phyloP scores from a whole-genome alignment of 164 flowering plant species.

The Houttuynia cordata region DNA sequence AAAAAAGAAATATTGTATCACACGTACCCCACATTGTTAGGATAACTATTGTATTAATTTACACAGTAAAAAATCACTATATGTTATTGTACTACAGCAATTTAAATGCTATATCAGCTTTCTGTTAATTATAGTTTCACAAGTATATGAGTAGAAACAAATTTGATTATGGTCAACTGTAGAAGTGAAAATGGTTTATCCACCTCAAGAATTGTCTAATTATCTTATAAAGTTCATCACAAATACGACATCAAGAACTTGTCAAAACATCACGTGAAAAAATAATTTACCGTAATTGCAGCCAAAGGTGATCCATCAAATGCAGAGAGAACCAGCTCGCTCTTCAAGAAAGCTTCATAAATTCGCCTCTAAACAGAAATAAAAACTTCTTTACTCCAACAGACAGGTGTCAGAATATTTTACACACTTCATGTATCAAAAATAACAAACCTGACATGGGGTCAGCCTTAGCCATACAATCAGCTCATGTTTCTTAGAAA shows the following conservation, averaged over 20 bases:
- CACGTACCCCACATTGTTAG: too few relatives aligned
- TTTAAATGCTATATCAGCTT: too few relatives aligned
- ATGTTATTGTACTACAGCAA: too few relatives aligned
- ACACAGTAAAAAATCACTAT: too few relatives aligned
- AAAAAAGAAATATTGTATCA: too few relatives aligned
- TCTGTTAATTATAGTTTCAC: too few relatives aligned
- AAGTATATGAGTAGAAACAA: too few relatives aligned
- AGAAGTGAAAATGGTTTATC: background rate
- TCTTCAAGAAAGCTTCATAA: constrained; percentile 84
- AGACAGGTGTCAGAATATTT: background rate
- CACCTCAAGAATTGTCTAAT: background rate
- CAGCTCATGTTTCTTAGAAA: constrained; percentile 88
- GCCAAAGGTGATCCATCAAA: constrained; percentile 95
- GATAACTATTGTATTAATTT: too few relatives aligned
- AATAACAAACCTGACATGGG: constrained; percentile 50
- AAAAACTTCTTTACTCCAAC: background rate
- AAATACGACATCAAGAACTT: background rate
- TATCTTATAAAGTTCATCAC: background rate
- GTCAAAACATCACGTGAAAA: background rate
- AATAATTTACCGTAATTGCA: constrained; percentile 71
- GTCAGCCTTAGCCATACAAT: constrained; percentile 90
- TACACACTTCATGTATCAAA: background rate
- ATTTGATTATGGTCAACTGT: too few relatives aligned
- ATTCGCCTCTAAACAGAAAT: constrained; percentile 50
- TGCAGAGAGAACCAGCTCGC: constrained; percentile 80